phyloP scores from a whole-genome alignment of 257 asterid genomes.

The Nicotiana paniculata region DNA sequence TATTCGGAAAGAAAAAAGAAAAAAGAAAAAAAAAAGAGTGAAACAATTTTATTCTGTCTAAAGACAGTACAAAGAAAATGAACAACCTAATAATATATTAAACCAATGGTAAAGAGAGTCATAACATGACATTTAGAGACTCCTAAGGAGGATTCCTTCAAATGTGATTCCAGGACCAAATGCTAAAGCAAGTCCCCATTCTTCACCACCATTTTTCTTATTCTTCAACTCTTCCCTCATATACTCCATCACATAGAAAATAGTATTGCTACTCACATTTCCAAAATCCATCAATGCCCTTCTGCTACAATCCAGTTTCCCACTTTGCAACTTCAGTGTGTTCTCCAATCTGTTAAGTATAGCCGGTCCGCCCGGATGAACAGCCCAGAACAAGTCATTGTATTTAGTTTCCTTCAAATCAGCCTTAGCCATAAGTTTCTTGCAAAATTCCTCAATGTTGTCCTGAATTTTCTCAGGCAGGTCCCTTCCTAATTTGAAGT shows the following conservation, averaged over 20 bases:
- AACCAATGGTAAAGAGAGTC: background rate
- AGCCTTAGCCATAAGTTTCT: constrained; percentile 36
- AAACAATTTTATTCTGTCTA: background rate
- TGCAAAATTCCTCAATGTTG: constrained; percentile 70
- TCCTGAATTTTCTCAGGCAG: constrained; percentile 77
- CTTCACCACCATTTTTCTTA: constrained; percentile 35
- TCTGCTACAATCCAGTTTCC: constrained; percentile 73
- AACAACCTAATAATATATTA: background rate
- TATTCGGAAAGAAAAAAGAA: background rate
- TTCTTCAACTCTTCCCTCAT: constrained; percentile 66
- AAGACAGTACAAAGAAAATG: background rate
- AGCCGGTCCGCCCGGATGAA: constrained; percentile 95
- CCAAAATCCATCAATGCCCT: constrained; percentile 85
- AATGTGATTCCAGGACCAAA: constrained; percentile 93
- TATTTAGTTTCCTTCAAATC: constrained; percentile 18
- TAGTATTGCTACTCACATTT: constrained; percentile 83
- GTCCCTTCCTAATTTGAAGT: constrained; percentile 74
- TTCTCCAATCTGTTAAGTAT: constrained; percentile 70
- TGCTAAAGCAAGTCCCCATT: constrained; percentile 88
- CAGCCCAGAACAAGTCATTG: constrained; percentile 88
- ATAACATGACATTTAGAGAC: constrained; percentile 22
- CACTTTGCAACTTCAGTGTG: constrained; percentile 31
- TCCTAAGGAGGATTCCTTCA: constrained; percentile 84
- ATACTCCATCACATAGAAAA: constrained; percentile 77
- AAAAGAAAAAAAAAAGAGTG: background rate